Evolutionary conservation across 805 yeast species (phyloP).

Genomic region (Pichia kluyveri): DNA sequence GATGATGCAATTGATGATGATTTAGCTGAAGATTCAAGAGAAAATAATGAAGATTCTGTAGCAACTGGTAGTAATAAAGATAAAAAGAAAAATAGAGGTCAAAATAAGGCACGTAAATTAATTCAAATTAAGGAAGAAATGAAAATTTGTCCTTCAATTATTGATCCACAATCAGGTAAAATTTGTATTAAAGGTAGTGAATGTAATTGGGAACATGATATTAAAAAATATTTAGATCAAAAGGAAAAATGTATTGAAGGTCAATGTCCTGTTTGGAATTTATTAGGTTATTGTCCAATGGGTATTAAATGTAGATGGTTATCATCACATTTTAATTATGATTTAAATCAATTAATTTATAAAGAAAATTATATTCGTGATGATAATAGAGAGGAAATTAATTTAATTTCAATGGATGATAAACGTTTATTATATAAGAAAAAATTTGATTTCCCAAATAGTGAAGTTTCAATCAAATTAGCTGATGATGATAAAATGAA

Average conservation of each 20-base stretch:
- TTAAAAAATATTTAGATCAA: slow-evolving; percentile 48
- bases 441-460: slow-evolving; percentile 45
- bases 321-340: slow-evolving; percentile 52
- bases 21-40: slow-evolving; percentile 32
- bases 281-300: slow-evolving; percentile 83
- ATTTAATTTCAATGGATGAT: slow-evolving; percentile 41
- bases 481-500: slow-evolving; percentile 38
- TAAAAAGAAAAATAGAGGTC: slow-evolving; percentile 54
- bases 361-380: slow-evolving; percentile 30
- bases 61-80: slow-evolving; percentile 26
- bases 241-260: slow-evolving; percentile 73
- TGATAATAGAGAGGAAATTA: slow-evolving; percentile 44
- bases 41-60: slow-evolving; percentile 6
- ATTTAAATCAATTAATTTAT: slow-evolving; percentile 33
- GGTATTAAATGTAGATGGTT: slow-evolving; percentile 94
- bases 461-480: slow-evolving; percentile 45
- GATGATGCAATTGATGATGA: slow-evolving; percentile 31
- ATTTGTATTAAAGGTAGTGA: slow-evolving; percentile 60
- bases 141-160: slow-evolving; percentile 54
- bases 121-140: slow-evolving; percentile 57
- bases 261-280: slow-evolving; percentile 72
- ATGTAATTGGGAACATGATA: slow-evolving; percentile 75
- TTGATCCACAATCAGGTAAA: slow-evolving; percentile 40
- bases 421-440: slow-evolving; percentile 51
- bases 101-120: slow-evolving; percentile 74